Evolutionary conservation across 176 grass and related monocot genomes (phyloP).

Genomic region (Eremochloa ophiuroides): DNA sequence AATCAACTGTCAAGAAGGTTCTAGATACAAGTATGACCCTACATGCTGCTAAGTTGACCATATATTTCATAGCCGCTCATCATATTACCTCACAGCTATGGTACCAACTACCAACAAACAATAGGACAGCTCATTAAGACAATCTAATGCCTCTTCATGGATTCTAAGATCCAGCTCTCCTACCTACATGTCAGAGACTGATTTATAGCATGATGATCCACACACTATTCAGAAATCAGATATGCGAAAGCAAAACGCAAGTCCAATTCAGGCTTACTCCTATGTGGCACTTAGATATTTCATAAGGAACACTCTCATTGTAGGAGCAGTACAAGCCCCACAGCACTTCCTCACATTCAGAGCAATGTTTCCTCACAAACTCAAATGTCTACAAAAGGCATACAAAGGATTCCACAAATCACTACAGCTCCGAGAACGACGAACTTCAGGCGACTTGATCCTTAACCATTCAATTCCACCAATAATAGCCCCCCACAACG

Average conservation of each 20-base stretch:
- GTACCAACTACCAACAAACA: not conserved
- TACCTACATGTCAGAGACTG: not conserved
- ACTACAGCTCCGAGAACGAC: not conserved
- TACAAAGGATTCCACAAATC: not conserved
- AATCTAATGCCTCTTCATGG: not conserved
- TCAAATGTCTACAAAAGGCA: not conserved
- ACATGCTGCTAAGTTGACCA: not conserved
- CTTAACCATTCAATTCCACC: not conserved
- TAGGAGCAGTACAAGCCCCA: not conserved
- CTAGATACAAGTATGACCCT: not conserved
- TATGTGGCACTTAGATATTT: not conserved
- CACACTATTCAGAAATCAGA: not conserved
- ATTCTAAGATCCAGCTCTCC: not conserved
- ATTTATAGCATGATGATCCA: constrained; percentile 1
- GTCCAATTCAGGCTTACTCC: not conserved
- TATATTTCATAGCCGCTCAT: not conserved
- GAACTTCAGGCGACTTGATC: not conserved
- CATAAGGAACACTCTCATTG: not conserved
- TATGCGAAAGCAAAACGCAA: not conserved
- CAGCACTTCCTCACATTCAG: not conserved
- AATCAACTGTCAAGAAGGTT: constrained; percentile 1
- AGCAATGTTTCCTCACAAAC: not conserved
- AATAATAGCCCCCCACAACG: not conserved
- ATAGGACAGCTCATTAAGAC: not conserved
- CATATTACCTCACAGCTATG: not conserved